Conservation (phyloP, 2,329 filamentous ascomycete species). For the Alternaria brassicae region DNA sequence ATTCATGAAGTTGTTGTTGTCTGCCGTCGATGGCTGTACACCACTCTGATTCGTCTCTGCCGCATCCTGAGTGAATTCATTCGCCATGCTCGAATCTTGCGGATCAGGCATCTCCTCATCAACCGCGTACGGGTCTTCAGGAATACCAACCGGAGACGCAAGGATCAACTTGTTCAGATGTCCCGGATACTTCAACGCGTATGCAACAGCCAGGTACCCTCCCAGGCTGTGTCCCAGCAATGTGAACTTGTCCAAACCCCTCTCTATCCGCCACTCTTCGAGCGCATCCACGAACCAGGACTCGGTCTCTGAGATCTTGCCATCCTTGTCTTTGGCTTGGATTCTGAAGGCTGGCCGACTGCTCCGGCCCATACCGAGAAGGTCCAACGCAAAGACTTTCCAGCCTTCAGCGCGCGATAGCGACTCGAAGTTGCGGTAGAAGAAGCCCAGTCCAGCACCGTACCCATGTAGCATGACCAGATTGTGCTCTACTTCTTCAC, state of each 20-base stretch:
- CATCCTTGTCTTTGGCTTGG: slow-evolving; percentile 78
- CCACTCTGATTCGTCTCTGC: slow-evolving; percentile 68
- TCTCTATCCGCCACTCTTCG: slow-evolving; percentile 91
- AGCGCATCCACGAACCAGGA: slow-evolving; percentile 95
- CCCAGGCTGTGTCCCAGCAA: slow-evolving; percentile 91
- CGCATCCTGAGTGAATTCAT: slow-evolving; percentile 82
- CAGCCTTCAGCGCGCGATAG: slow-evolving; percentile 80
- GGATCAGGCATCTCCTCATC: slow-evolving; percentile 80
- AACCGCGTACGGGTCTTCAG: slow-evolving; percentile 90
- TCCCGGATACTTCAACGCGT: slow-evolving; percentile 95
- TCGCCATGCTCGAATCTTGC: slow-evolving; percentile 72
- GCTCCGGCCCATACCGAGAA: slow-evolving; percentile 93
- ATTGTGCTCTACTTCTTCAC: slow-evolving; percentile 80
- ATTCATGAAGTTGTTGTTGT: slow-evolving; percentile 65
- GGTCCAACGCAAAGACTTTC: slow-evolving; percentile 91
- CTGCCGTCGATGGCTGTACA: slow-evolving; percentile 68
- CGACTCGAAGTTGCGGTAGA: slow-evolving; percentile 97
- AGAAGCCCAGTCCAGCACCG: slow-evolving; percentile 93
- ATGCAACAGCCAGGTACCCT: slow-evolving; percentile 93
- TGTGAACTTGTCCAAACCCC: slow-evolving; percentile 91
- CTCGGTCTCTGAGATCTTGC: slow-evolving; percentile 87
- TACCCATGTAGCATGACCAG: slow-evolving; percentile 97
- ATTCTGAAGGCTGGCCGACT: slow-evolving; percentile 84
- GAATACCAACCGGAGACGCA: slow-evolving; percentile 91
- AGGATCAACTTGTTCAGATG: slow-evolving; percentile 95